Base-by-base conservation (phyloP, 106 monocot genomes). In the Xerophyta viscosa region DNA sequence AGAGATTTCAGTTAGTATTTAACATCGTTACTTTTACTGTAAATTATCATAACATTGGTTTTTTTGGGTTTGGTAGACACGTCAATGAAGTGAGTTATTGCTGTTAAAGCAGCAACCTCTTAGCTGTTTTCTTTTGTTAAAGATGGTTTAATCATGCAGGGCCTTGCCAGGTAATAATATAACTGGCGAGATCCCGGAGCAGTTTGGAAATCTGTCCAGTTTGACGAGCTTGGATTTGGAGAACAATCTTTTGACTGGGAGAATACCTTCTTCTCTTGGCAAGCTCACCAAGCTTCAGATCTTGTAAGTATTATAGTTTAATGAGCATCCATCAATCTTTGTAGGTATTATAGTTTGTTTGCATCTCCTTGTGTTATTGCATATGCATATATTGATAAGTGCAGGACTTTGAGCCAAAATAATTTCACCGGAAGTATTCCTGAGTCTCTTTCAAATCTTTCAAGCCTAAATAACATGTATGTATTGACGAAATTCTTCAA, bases 131-230 rank as follows among this genome's bases (percentile, higher is more conserved):
- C 10, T 39, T 15, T 39, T 7, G 10, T 39, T 12, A 39, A 39
- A 39, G 13, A 39, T 39, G 39, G 15, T 39, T 7, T 12, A 12
- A 12, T 39, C 7, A 53, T 82, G 54, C 74, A 94, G 93, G 45
- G 72, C 69, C 37, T 62, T 94, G 31, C 67, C 69, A 17, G 72
- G 70, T 55, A 94, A 88, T 57, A 42, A 56, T 26, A 81, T 94
- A 72, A 84, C 77, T 24, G 94, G 94, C 51, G 57, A 22, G 22
- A 94, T 94, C 62, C 94, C 94, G 9, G 56, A 41, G 39, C 66
- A 84, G 52, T 73, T 88, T 61, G 94, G 88, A 59, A 94, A 94
- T 42, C 64, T 94, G 29, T 84, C 81, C 50, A 88, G 75, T 49
- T 75, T 94, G 63, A 76, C 75, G 42, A 72, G 26, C 45, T 78